Evolutionary conservation across 2,329 filamentous ascomycete species (phyloP), one percentile per base, ranked within the genome.

Genomic region (Diaporthe caulivora): DNA sequence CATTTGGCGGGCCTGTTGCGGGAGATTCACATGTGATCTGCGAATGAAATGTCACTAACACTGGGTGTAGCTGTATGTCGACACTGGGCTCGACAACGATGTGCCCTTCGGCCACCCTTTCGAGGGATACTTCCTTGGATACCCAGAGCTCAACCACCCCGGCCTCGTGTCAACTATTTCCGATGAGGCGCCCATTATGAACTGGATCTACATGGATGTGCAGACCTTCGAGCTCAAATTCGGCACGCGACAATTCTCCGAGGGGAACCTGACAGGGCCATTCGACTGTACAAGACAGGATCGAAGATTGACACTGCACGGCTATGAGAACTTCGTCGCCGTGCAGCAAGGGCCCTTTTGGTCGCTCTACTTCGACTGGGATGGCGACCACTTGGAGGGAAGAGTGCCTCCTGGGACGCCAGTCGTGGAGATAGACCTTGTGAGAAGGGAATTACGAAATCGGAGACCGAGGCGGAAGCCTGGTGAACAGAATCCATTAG

Each of bases 121-220:
- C 76, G 84, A 87, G 5, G 89, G 89, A 31, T 90, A 91, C 78
- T 90, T 86, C 75, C 81, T 91, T 26, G 88, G 88, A 2, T 90
- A 90, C 75, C 88, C 89, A 2, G 88, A 88, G 26, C 75, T 82
- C 24, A 72, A 79, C 34, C 82, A 84, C 55, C 82, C 86, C 44
- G 86, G 86, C 4, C 79, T 87, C 1, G 86, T 87, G 34, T 86
- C 83, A 53, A 87, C 84, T 11, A 87, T 87, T 53, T 85, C 82
- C 37, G 83, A 87, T 65, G 84, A 84, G 24, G 84, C 86, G 15
- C 86, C 86, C 0, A 84, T 87, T 75, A 80, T 87, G 74, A 87
- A 88, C 78, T 88, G 86, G 86, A 84, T 87, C 76, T 87, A 85
- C 73, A 80, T 87, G 60, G 83, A 87, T 77, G 82, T 81, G 58